A percentile compares a stretch with the other conserved stretches of the same genome.
Evolutionary conservation across 2,329 filamentous ascomycete species (phyloP).

Genomic region (Neonectria ditissima): DNA sequence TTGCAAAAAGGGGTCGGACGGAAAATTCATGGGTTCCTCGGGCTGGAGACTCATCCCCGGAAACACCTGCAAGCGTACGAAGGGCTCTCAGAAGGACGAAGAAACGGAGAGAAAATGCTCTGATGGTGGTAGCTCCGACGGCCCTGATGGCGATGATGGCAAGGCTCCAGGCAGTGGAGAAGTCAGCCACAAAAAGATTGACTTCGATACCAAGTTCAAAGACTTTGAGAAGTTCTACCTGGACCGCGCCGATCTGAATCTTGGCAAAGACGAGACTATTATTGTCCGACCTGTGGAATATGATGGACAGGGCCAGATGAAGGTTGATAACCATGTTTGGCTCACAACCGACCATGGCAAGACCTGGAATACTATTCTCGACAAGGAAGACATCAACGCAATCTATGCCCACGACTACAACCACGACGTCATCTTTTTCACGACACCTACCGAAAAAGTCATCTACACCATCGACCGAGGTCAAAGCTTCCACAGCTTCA

Average conservation of each 20-base stretch:
- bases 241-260: slow-evolving; percentile 76
- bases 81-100: slow-evolving; percentile 75
- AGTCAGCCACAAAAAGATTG: slow-evolving; percentile 69
- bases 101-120: slow-evolving; percentile 81
- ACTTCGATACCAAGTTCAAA: slow-evolving; percentile 70
- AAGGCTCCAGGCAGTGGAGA: slow-evolving; percentile 68
- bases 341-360: slow-evolving; percentile 90
- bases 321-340: slow-evolving; percentile 70
- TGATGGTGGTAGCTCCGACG: slow-evolving; percentile 61
- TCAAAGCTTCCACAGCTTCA: slow-evolving; percentile 77
- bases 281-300: slow-evolving; percentile 63
- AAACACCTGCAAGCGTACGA: slow-evolving; percentile 74
- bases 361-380: slow-evolving; percentile 78
- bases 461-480: slow-evolving; percentile 88
- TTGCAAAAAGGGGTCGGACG: slow-evolving; percentile 74
- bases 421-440: slow-evolving; percentile 88
- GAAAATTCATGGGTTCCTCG: slow-evolving; percentile 85
- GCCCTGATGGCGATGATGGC: slow-evolving; percentile 17
- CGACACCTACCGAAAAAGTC: slow-evolving; percentile 72
- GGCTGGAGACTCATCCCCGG: slow-evolving; percentile 94
- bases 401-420: slow-evolving; percentile 85
- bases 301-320: slow-evolving; percentile 43
- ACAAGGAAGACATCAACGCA: slow-evolving; percentile 74
- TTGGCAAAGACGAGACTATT: slow-evolving; percentile 77
- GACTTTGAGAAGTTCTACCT: slow-evolving; percentile 76